A percentile compares a stretch with the other conserved stretches of the same genome.
These are phyloP conservation scores for Phytopythium ostracodes DNA, from an alignment of 352 stramenopile species.

Conservation along the genomic window DNA sequence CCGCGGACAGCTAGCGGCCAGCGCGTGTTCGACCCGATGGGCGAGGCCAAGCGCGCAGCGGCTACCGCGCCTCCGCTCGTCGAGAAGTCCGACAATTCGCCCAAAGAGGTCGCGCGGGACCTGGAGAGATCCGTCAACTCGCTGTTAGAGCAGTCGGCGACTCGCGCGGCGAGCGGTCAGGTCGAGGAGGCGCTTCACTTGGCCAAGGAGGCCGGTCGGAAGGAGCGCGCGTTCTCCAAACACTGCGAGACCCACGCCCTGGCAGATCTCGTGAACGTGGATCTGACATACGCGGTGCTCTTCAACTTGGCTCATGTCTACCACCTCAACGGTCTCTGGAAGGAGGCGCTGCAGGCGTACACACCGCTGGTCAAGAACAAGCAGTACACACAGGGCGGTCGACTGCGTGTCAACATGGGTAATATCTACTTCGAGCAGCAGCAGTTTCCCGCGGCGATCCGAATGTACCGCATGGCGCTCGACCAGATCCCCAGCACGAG, in stretches of 20 bases:
- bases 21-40: slow-evolving; percentile 89
- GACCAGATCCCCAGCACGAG: slow-evolving; percentile 94
- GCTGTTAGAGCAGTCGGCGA: slow-evolving; percentile 90
- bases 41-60: slow-evolving; percentile 74
- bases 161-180: slow-evolving; percentile 67
- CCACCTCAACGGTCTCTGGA: slow-evolving; percentile 91
- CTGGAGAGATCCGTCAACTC: slow-evolving; percentile 90
- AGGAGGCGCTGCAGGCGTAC: slow-evolving; percentile 94
- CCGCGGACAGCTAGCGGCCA: slow-evolving; percentile 64
- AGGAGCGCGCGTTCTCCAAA: slow-evolving; percentile 90
- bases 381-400: slow-evolving; percentile 88
- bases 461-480: slow-evolving; percentile 97
- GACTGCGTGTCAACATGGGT: slow-evolving; percentile 96
- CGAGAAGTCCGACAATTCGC: slow-evolving; percentile 91
- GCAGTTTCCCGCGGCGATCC: slow-evolving; percentile 93
- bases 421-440: slow-evolving; percentile 97
- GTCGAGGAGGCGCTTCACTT: slow-evolving; percentile 86
- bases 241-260: slow-evolving; percentile 88
- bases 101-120: slow-evolving; percentile 90
- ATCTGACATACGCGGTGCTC: slow-evolving; percentile 93
- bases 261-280: slow-evolving; percentile 89
- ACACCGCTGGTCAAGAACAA: slow-evolving; percentile 96
- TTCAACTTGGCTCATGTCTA: slow-evolving; percentile 95
- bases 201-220: slow-evolving; percentile 83
- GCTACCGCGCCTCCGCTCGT: slow-evolving; percentile 71